These are phyloP conservation scores for Apiospora sp. DNA, from an alignment of 2,329 filamentous ascomycete genomes.

Conservation along the genomic window DNA sequence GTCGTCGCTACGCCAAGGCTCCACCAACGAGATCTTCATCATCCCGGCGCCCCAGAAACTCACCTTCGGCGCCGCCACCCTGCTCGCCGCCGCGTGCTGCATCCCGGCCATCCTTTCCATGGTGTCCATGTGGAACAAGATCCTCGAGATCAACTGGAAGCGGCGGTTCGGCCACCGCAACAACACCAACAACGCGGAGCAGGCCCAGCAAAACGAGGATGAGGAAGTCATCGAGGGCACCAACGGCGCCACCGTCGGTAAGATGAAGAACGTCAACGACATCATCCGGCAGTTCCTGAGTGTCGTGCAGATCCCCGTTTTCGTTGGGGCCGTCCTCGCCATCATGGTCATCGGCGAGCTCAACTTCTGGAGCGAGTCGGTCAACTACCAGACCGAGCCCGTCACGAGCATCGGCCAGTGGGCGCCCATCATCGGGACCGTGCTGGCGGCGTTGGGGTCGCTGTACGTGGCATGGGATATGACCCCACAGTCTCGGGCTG, in stretches of 20 bases:
- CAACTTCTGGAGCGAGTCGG: slow-evolving; percentile 67
- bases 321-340: slow-evolving; percentile 64
- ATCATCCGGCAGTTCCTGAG: slow-evolving; percentile 61
- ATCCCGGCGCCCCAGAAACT: slow-evolving; percentile 64
- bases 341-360: slow-evolving; percentile 68
- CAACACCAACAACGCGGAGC: neutral
- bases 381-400: slow-evolving; percentile 68
- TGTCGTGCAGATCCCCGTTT: slow-evolving; percentile 65
- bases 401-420: slow-evolving; percentile 71
- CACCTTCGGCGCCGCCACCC: slow-evolving; percentile 65
- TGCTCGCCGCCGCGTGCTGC: slow-evolving; percentile 70
- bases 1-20: slow-evolving; percentile 62
- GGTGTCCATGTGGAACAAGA: slow-evolving; percentile 69
- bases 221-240: slow-evolving; percentile 56
- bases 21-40: slow-evolving; percentile 68
- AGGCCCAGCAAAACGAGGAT: slow-evolving; percentile 42
- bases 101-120: slow-evolving; percentile 70
- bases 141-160: slow-evolving; percentile 69
- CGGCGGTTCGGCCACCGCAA: slow-evolving; percentile 38
- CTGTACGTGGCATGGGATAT: slow-evolving; percentile 59
- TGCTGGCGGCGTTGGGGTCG: slow-evolving; percentile 64
- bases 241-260: slow-evolving; percentile 59
- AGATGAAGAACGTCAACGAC: slow-evolving; percentile 63
- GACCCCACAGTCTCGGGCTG: slow-evolving; percentile 26
- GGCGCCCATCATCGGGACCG: slow-evolving; percentile 66